A percentile compares a stretch with the other conserved stretches of the same genome.
Evolutionary conservation across 2,329 filamentous ascomycete species (phyloP).

Genomic region (Rhynchosporium secalis): DNA sequence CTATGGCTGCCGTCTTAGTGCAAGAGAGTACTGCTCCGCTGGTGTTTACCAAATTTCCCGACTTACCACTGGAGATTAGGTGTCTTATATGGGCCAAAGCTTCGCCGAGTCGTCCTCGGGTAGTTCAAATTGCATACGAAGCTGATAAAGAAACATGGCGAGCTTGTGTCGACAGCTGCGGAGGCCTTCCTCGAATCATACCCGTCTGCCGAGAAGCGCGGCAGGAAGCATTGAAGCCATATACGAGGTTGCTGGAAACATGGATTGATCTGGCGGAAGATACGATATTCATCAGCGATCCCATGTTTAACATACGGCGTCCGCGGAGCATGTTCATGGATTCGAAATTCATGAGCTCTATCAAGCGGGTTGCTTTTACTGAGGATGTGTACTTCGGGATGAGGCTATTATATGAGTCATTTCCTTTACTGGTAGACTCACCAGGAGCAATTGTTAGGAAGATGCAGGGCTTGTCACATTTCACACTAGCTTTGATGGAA

Average conservation of each 20-base stretch:
- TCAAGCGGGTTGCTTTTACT: slow-evolving; percentile 22
- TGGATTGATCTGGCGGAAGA: slow-evolving; percentile 24
- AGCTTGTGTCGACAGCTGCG: slow-evolving; percentile 19
- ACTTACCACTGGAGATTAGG: slow-evolving; percentile 21
- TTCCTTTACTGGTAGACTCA: not conserved
- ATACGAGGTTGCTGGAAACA: slow-evolving; percentile 21
- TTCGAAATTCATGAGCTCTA: slow-evolving; percentile 13
- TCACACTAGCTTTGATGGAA: slow-evolving; percentile 3
- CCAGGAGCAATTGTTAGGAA: slow-evolving; percentile 6
- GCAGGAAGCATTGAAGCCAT: slow-evolving; percentile 21
- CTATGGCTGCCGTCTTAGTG: not conserved
- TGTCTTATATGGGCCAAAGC: slow-evolving; percentile 19
- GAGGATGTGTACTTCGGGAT: slow-evolving; percentile 10
- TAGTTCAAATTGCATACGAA: slow-evolving; percentile 25
- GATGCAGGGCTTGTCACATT: slow-evolving; percentile 6
- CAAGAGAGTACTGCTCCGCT: not conserved
- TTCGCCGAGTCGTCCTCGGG: slow-evolving; percentile 13
- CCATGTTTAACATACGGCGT: slow-evolving; percentile 19
- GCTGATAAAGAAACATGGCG: slow-evolving; percentile 15
- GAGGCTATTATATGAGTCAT: not conserved
- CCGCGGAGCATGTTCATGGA: slow-evolving; percentile 15
- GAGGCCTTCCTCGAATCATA: slow-evolving; percentile 19
- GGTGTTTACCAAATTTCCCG: slow-evolving; percentile 14
- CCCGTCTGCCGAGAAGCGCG: slow-evolving; percentile 25
- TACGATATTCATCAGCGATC: slow-evolving; percentile 28